Percentiles rank a stretch among this genome's conserved stretches.
These are phyloP conservation scores for Medicago truncatula DNA, from an alignment of 306 rosid genomes.

Conservation along the genomic window MtrunA17r5.0-ANR NC_053046.1:41775001-41775500, in stretches of 20 bases:
- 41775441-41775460: not conserved
- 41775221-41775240: not conserved
- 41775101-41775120: not conserved
- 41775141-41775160: not conserved
- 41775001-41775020: not conserved
- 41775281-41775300: not conserved
- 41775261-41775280: not conserved
- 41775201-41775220: not conserved
- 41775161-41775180: not conserved
- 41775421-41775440: not conserved
- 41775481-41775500: slow-evolving; percentile 23
- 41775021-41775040: not conserved
- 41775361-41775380: not conserved
- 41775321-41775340: not conserved
- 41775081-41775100: not conserved
- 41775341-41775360: not conserved
- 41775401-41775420: not conserved
- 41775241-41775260: not conserved
- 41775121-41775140: not conserved
- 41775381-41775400: slow-evolving; percentile 6
- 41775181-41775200: not conserved
- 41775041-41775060: not conserved
- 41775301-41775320: not conserved
- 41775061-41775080: not conserved
- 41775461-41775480: not conserved